A percentile compares a stretch with the other conserved stretches of the same genome.
Evolutionary conservation across 2,329 filamentous ascomycete genomes (phyloP).

Genomic region (Ploettnerulaceae sp.): DNA sequence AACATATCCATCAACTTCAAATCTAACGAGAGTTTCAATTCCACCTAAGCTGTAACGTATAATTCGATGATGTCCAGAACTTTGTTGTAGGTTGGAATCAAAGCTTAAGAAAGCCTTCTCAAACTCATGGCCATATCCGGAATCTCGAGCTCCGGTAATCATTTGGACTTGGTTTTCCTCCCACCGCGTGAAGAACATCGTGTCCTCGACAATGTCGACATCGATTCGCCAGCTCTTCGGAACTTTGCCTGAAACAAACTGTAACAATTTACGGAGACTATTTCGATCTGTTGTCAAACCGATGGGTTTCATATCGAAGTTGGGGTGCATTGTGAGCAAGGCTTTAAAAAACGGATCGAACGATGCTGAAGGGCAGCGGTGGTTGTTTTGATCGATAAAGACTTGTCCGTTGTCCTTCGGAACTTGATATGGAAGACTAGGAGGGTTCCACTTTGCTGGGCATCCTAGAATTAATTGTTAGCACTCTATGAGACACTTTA

Average conservation of each 20-base stretch:
- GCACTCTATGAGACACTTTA: not conserved
- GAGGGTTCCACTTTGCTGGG: slow-evolving; percentile 16
- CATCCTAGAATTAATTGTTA: slow-evolving; percentile 12
- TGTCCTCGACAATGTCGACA: slow-evolving; percentile 32
- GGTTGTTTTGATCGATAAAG: slow-evolving; percentile 31
- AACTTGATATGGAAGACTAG: slow-evolving; percentile 20
- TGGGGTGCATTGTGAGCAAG: slow-evolving; percentile 20
- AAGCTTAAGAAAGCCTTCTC: slow-evolving; percentile 29
- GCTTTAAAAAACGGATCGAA: slow-evolving; percentile 30
- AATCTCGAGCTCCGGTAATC: slow-evolving; percentile 15
- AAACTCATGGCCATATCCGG: slow-evolving; percentile 34
- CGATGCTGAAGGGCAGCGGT: slow-evolving; percentile 27
- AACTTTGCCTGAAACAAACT: slow-evolving; percentile 27
- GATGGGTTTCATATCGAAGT: slow-evolving; percentile 23
- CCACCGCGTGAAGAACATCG: slow-evolving; percentile 34
- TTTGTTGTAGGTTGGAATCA: slow-evolving; percentile 20
- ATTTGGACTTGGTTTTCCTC: slow-evolving; percentile 21
- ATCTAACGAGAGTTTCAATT: slow-evolving; percentile 29
- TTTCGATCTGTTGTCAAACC: slow-evolving; percentile 33
- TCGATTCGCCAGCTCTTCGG: slow-evolving; percentile 33
- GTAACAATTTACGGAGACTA: slow-evolving; percentile 30
- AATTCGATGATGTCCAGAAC: slow-evolving; percentile 27
- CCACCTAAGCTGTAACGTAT: slow-evolving; percentile 28
- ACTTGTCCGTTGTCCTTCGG: slow-evolving; percentile 16
- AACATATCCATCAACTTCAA: slow-evolving; percentile 31